Conservation (phyloP, 108 stramenopile species). For the Epithemia pelagica region DNA sequence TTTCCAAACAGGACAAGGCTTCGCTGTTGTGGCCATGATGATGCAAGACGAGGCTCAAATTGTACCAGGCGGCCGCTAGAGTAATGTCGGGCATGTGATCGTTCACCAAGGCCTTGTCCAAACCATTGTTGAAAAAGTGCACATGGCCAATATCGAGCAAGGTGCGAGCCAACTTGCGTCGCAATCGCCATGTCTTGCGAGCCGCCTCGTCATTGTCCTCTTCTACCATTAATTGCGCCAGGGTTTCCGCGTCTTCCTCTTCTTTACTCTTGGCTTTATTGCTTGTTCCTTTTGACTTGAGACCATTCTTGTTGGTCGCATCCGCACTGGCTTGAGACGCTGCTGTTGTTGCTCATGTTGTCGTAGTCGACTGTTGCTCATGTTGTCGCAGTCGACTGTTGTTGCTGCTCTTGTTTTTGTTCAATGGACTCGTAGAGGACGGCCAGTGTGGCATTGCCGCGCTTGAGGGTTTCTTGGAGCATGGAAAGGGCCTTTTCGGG, state of each 20-base stretch:
- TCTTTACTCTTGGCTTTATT: neutral
- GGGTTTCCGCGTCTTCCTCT: neutral
- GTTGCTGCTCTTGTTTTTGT: neutral
- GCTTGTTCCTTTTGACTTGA: neutral
- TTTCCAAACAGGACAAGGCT: slow-evolving; percentile 10
- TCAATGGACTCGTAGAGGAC: slow-evolving; percentile 1
- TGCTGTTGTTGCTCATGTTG: too few species aligned
- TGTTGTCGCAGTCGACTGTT: neutral
- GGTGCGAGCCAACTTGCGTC: slow-evolving; percentile 9
- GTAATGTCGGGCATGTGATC: slow-evolving; percentile 7
- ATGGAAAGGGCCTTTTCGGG: slow-evolving; percentile 7
- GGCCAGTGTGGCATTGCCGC: slow-evolving; percentile 11
- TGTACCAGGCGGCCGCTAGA: slow-evolving; percentile 16
- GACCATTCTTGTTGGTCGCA: neutral
- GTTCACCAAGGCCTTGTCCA: slow-evolving; percentile 8
- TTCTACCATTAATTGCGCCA: neutral
- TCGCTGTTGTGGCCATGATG: slow-evolving; percentile 7
- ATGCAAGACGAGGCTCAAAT: slow-evolving; percentile 1
- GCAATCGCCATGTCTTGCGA: neutral
- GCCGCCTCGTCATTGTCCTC: neutral
- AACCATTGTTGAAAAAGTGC: slow-evolving; percentile 17
- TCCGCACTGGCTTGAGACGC: too few species aligned
- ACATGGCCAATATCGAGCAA: slow-evolving; percentile 16
- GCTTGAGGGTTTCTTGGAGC: slow-evolving; percentile 8
- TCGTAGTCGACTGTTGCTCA: too few species aligned